Percentiles rank a stretch among this genome's conserved stretches.
Conservation (phyloP, 768 basidiomycete species). For the Phanerochaete carnosa region DNA sequence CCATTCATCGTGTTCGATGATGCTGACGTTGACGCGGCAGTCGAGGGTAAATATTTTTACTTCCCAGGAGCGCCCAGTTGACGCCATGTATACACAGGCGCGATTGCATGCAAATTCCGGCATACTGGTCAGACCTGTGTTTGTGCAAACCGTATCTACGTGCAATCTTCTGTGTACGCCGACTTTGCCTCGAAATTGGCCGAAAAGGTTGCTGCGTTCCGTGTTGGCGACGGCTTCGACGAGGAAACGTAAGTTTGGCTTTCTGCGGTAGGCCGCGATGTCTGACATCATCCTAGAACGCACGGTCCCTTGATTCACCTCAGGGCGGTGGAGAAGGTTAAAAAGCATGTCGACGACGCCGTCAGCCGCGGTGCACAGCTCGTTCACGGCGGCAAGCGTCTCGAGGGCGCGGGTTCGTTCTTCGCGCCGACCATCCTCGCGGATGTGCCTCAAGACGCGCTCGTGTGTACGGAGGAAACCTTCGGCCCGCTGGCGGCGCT, state of each 20-base stretch:
- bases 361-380: conserved; percentile 81
- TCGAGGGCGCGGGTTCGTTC: conserved; percentile 60
- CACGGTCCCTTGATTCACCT: conserved; percentile 94
- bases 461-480: conserved; percentile 81
- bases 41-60: conserved; percentile 53
- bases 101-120: conserved; percentile 78
- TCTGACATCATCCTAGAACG: conserved; percentile 46
- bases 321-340: conserved; percentile 83
- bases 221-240: conserved; percentile 86
- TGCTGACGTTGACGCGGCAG: conserved; percentile 89
- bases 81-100: conserved; percentile 40
- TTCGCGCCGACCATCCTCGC: conserved; percentile 86
- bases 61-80: not conserved
- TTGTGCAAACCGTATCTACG: conserved; percentile 89
- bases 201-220: conserved; percentile 78
- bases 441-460: conserved; percentile 71
- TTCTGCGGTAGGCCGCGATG: not conserved
- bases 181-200: conserved; percentile 88
- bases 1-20: conserved; percentile 98
- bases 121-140: conserved; percentile 80
- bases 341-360: conserved; percentile 85
- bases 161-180: conserved; percentile 88
- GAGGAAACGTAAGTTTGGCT: conserved; percentile 55
- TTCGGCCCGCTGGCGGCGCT: conserved; percentile 92
- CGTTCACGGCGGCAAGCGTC: conserved; percentile 80